These are phyloP conservation scores for Kodamaea leandrae DNA, from an alignment of 805 yeast species.

Conservation along the genomic window DNA sequence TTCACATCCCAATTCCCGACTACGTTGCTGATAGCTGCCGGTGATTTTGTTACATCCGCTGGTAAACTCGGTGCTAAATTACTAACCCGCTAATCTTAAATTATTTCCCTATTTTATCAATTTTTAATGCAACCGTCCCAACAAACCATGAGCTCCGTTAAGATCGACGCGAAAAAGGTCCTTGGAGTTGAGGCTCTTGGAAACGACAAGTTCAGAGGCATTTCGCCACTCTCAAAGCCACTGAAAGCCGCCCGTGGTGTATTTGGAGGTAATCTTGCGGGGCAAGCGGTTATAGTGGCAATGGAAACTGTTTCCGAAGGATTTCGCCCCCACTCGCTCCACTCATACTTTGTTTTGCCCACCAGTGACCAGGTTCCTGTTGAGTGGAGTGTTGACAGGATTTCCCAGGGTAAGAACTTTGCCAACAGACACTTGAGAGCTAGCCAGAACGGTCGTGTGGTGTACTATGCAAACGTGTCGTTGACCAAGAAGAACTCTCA, in stretches of 20 bases:
- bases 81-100: too few species aligned
- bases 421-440: slow-evolving; percentile 31
- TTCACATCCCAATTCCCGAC: too few species aligned
- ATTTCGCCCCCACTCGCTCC: slow-evolving; percentile 36
- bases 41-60: too few species aligned
- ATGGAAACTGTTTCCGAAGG: slow-evolving; percentile 26
- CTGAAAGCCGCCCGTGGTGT: slow-evolving; percentile 24
- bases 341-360: slow-evolving; percentile 30
- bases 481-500: slow-evolving; percentile 33
- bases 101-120: too few species aligned
- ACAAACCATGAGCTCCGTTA: not conserved
- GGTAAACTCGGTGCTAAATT: too few species aligned
- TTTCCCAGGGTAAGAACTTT: slow-evolving; percentile 37
- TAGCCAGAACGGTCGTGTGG: slow-evolving; percentile 24
- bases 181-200: slow-evolving; percentile 20
- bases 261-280: slow-evolving; percentile 35
- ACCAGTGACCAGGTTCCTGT: slow-evolving; percentile 16
- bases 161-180: slow-evolving; percentile 11
- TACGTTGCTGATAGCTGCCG: too few species aligned
- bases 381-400: slow-evolving; percentile 31
- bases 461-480: slow-evolving; percentile 30
- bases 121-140: too few species aligned
- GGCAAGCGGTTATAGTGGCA: slow-evolving; percentile 36
- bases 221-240: slow-evolving; percentile 31
- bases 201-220: slow-evolving; percentile 19